Percentiles rank a stretch among this genome's conserved stretches.
phyloP scores from a whole-genome alignment of 2,329 filamentous ascomycete species.

The Cryphonectria japonica region DNA sequence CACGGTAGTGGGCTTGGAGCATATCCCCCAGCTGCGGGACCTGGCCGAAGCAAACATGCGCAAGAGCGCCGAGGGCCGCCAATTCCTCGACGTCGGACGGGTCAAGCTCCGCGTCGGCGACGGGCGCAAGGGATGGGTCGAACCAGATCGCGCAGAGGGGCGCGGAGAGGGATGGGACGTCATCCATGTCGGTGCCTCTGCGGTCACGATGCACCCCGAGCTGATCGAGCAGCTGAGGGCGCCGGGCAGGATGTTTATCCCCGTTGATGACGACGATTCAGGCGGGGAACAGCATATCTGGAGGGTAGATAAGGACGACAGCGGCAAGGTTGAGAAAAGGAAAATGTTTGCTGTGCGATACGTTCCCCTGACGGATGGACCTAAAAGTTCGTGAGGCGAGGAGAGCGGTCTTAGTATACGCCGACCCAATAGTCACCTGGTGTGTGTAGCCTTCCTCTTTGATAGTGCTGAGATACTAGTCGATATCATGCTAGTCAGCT shows the following conservation, averaged over 20 bases:
- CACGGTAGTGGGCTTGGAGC: conserved; percentile 73
- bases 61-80: conserved; percentile 61
- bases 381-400: conserved; percentile 34
- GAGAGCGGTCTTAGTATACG: not conserved
- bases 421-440: not conserved
- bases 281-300: conserved; percentile 67
- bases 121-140: conserved; percentile 68
- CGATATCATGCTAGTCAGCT: not conserved
- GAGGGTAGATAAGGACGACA: conserved; percentile 71
- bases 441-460: not conserved
- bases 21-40: conserved; percentile 67
- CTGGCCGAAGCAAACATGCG: conserved; percentile 68
- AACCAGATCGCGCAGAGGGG: conserved; percentile 43
- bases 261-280: conserved; percentile 61
- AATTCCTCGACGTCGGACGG: conserved; percentile 64
- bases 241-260: conserved; percentile 83
- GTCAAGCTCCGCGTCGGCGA: conserved; percentile 78
- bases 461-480: not conserved
- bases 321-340: conserved; percentile 64
- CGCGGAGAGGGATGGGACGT: conserved; percentile 74
- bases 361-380: conserved; percentile 76
- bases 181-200: conserved; percentile 93
- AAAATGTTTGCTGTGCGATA: conserved; percentile 74
- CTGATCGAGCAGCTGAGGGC: conserved; percentile 77
- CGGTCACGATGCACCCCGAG: conserved; percentile 70